Conservation (phyloP, 129 eudicot genomes). For the Helianthus annuus region HanXRQr2.0-SUNRISE NC_035449.2:3806405-3806904, state of each 20-base stretch:
- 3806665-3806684: neutral
- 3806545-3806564: neutral
- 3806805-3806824: no score
- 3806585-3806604: constrained; percentile 99
- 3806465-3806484: neutral
- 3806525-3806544: no score
- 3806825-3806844: no score
- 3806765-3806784: no score
- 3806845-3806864: no score
- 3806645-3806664: constrained; percentile 82
- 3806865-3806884: no score
- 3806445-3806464: neutral
- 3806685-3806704: no score
- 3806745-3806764: no score
- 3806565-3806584: neutral
- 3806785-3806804: no score
- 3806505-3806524: neutral
- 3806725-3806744: no score
- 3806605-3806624: constrained; percentile 99
- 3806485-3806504: neutral
- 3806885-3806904: no score
- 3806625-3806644: constrained; percentile 99
- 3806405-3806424: constrained; percentile 23
- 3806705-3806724: no score
- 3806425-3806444: constrained; percentile 26